A percentile compares a stretch with the other conserved stretches of the same genome.
Evolutionary conservation across 1,284 basidiomycete genomes (phyloP).

Genomic region (Earliella scabrosa): DNA sequence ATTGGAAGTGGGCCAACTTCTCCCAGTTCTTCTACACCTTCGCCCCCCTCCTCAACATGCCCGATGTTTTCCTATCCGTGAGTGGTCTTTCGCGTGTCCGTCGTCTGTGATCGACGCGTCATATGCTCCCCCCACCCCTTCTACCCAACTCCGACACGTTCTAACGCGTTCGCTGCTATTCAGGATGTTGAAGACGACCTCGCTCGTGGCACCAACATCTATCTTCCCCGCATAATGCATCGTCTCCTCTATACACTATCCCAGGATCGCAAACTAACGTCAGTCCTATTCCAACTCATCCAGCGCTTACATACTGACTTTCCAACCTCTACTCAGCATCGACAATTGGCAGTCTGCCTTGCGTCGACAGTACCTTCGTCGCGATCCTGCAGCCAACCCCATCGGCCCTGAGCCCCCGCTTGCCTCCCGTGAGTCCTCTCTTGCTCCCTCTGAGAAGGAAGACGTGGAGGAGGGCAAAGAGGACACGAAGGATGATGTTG

Average conservation of each 20-base stretch:
- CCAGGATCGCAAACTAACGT: slow-evolving; percentile 83
- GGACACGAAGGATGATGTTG: background rate
- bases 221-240: slow-evolving; percentile 74
- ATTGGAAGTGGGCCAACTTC: slow-evolving; percentile 87
- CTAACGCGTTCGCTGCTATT: slow-evolving; percentile 21
- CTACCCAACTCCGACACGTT: slow-evolving; percentile 6
- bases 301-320: slow-evolving; percentile 16
- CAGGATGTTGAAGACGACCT: slow-evolving; percentile 83
- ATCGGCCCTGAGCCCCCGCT: slow-evolving; percentile 58
- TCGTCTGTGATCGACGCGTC: slow-evolving; percentile 16
- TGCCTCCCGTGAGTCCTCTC: slow-evolving; percentile 30
- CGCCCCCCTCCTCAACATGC: slow-evolving; percentile 63
- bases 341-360: slow-evolving; percentile 78
- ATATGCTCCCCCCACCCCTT: background rate
- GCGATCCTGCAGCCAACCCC: slow-evolving; percentile 71
- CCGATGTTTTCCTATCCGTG: slow-evolving; percentile 66
- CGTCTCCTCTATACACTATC: slow-evolving; percentile 72
- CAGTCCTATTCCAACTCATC: slow-evolving; percentile 36
- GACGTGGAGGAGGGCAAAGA: slow-evolving; percentile 10
- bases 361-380: slow-evolving; percentile 72
- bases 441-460: slow-evolving; percentile 24
- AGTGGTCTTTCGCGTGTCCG: slow-evolving; percentile 36
- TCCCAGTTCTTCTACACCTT: slow-evolving; percentile 84
- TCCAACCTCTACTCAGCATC: slow-evolving; percentile 44
- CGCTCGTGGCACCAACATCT: slow-evolving; percentile 56